phyloP scores from a whole-genome alignment of 2,329 filamentous ascomycete genomes.

The Sporothrix pseudoabietina region DNA sequence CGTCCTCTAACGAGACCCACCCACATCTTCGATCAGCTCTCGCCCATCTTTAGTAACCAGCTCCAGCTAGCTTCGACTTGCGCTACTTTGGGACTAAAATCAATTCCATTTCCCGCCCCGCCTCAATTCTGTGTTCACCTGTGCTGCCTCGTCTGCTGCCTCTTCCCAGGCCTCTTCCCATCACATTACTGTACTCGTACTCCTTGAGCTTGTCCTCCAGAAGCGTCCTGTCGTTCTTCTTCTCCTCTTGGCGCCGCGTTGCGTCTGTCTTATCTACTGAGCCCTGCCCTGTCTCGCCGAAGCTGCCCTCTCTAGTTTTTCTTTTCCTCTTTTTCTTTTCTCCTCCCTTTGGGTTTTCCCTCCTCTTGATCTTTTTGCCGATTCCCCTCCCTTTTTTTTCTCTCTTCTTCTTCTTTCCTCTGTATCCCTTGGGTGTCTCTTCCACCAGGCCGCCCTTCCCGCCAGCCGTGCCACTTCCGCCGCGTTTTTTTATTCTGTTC shows the following conservation, averaged over 20 bases:
- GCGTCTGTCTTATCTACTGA: constrained; percentile 30
- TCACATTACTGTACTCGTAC: constrained; percentile 2
- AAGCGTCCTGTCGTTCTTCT: constrained; percentile 16
- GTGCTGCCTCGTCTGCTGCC: constrained; percentile 10
- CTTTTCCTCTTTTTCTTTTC: constrained; percentile 20
- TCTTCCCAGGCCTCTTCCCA: constrained; percentile 15
- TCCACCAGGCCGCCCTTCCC: constrained; percentile 18
- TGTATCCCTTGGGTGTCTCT: constrained; percentile 12
- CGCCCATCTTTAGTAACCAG: constrained; percentile 23
- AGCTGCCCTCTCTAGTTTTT: neutral
- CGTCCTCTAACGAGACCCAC: constrained; percentile 27
- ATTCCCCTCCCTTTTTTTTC: constrained; percentile 1
- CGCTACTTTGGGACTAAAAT: constrained; percentile 27
- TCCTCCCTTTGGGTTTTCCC: constrained; percentile 25
- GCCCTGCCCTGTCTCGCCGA: constrained; percentile 15
- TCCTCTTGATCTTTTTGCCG: constrained; percentile 4
- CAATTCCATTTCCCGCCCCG: constrained; percentile 28
- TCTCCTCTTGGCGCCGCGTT: constrained; percentile 13
- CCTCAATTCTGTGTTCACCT: constrained; percentile 23
- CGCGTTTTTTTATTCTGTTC: neutral
- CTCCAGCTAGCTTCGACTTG: constrained; percentile 27
- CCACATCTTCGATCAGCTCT: constrained; percentile 30
- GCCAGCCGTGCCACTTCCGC: neutral
- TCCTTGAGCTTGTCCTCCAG: neutral
- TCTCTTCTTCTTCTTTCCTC: constrained; percentile 4